Percentiles rank a stretch among this genome's conserved stretches.
Evolutionary conservation across 2,329 filamentous ascomycete species (phyloP).

Genomic region (Alternaria burnsii): DNA sequence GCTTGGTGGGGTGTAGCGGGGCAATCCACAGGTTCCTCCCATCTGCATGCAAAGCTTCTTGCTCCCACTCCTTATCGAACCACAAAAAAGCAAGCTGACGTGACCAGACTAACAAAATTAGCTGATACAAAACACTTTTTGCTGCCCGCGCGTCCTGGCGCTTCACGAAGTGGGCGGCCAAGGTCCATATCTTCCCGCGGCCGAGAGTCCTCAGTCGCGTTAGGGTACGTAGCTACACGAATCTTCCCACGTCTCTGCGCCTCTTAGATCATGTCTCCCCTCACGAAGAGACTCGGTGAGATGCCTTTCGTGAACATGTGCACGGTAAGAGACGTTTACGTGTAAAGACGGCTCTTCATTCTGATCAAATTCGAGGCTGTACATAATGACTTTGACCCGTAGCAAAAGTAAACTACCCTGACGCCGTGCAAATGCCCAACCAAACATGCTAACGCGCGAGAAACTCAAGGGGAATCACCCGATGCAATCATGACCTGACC

Average conservation of each 20-base stretch:
- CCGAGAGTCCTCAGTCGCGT: constrained; percentile 24
- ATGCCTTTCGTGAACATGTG: background rate
- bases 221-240: constrained; percentile 4
- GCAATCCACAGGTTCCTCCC: constrained; percentile 18
- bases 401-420: constrained; percentile 17
- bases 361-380: constrained; percentile 9
- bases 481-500: constrained; percentile 20
- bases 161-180: constrained; percentile 9
- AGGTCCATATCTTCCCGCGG: constrained; percentile 29
- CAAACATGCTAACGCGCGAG: constrained; percentile 33
- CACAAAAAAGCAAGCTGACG: constrained; percentile 33
- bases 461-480: constrained; percentile 25
- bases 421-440: constrained; percentile 30
- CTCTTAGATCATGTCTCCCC: background rate
- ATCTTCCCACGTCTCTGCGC: background rate
- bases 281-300: background rate
- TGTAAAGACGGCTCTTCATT: constrained; percentile 5
- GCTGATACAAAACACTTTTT: constrained; percentile 16
- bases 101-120: constrained; percentile 16
- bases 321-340: background rate
- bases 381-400: constrained; percentile 7
- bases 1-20: constrained; percentile 32
- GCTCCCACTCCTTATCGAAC: constrained; percentile 31
- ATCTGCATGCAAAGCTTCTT: constrained; percentile 18
- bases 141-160: constrained; percentile 1